Base-by-base conservation (phyloP, 1,139 yeast species). In the Yamadazyma pseudoaaseri region DNA sequence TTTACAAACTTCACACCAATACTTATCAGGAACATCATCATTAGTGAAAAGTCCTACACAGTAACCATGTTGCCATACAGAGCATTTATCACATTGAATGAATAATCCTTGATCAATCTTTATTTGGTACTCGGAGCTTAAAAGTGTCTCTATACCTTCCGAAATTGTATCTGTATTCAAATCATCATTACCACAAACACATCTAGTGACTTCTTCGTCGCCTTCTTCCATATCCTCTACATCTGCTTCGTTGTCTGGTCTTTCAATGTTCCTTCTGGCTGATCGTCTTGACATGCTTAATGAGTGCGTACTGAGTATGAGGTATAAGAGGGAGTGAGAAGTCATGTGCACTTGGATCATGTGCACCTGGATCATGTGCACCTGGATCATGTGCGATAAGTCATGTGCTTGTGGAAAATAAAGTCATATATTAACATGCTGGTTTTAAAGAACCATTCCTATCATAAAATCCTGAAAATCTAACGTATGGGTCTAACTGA, bases 61-160 rank as follows among this genome's bases (percentile, higher is more conserved):
- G 60, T 72, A 89, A 3, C 97, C 97, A 56, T 92, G 98, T 60
- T 92, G 97, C 98, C 97, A 92, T 8, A 83, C 96, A 16, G 87
- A 80, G 62, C 98, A 92, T 43, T 75, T 72, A 49, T 92, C 97
- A 69, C 98, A 92, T 60, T 84, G 94, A 47, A 86, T 84, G 58
- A 82, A 86, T 34, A 85, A 72, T 3, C 94, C 94, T 39, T 81
- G 80, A 43, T 82, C 82, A 37, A 83, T 85, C 35, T 82, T 75
- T 33, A 86, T 82, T 30, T 76, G 76, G 44, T 69, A 73, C 37
- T 75, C 79, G 13, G 63, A 55, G 26, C 62, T 70, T 36, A 80
- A 74, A 15, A 67, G 42, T 1, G 42, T 72, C 59, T 31, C 75
- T 60, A 55, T 73, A 68, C 35, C 72, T 40, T 54, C 49, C 36